Evolutionary conservation across 495 filamentous ascomycete species (phyloP).

Genomic region (Aspergillus bertholletiae): DNA sequence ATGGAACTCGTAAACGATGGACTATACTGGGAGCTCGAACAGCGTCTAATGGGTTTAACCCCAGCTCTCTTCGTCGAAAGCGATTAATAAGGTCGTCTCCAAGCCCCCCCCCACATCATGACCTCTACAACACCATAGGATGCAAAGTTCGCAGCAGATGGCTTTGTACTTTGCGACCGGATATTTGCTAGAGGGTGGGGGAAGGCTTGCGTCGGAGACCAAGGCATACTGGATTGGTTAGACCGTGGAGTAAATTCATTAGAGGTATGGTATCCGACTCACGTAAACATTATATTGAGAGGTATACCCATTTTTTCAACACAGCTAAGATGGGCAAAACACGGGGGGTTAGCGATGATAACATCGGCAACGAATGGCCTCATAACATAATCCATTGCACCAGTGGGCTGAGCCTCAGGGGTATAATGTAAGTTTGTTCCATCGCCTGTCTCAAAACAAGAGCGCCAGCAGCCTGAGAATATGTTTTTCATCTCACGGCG

Average conservation of each 20-base stretch:
- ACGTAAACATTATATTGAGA: slow-evolving; percentile 79
- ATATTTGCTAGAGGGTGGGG: slow-evolving; percentile 53
- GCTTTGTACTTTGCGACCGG: too few species aligned
- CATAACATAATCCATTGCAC: not conserved
- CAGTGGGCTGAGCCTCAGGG: not conserved
- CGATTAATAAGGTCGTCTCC: slow-evolving; percentile 70
- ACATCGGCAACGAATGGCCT: slow-evolving; percentile 67
- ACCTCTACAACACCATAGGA: too few species aligned
- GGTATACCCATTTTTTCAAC: slow-evolving; percentile 72
- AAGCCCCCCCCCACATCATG: slow-evolving; percentile 61
- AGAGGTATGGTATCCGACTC: too few species aligned
- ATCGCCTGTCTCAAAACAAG: slow-evolving; percentile 44
- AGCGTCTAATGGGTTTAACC: slow-evolving; percentile 57
- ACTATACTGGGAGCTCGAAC: slow-evolving; percentile 61
- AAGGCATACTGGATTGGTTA: too few species aligned
- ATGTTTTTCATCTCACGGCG: slow-evolving; percentile 64
- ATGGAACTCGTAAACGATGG: slow-evolving; percentile 58
- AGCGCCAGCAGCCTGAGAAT: slow-evolving; percentile 74
- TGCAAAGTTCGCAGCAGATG: too few species aligned
- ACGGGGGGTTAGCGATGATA: slow-evolving; percentile 80
- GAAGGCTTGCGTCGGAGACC: slow-evolving; percentile 43
- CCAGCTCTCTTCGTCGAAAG: slow-evolving; percentile 55
- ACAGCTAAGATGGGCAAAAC: slow-evolving; percentile 77
- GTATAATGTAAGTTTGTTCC: not conserved
- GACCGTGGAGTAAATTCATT: too few species aligned